Percentiles rank a stretch among this genome's conserved stretches.
Conservation (phyloP, 495 filamentous ascomycete species). For the Cercophora samala region DNA sequence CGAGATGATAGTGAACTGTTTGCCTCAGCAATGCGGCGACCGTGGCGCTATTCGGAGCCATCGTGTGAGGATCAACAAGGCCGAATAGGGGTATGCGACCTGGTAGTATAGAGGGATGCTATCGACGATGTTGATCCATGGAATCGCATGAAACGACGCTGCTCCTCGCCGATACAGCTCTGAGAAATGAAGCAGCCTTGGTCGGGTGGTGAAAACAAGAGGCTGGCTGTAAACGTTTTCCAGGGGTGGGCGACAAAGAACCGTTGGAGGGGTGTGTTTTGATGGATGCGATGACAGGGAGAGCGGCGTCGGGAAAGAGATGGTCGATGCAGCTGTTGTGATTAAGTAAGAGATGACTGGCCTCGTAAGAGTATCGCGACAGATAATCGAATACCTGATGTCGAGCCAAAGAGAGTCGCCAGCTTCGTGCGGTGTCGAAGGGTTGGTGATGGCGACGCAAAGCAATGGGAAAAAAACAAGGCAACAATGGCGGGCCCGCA, state of each 20-base stretch:
- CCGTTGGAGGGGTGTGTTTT: conserved; percentile 16
- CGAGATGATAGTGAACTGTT: conserved; percentile 87
- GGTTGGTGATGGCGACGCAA: conserved; percentile 4
- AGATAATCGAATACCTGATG: conserved; percentile 1
- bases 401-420: conserved; percentile 3
- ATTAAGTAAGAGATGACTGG: conserved; percentile 28
- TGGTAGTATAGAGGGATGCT: conserved; percentile 22
- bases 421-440: conserved; percentile 1
- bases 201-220: conserved; percentile 5
- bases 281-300: conserved; percentile 14
- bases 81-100: conserved; percentile 23
- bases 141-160: conserved; percentile 16
- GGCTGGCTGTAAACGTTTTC: not conserved
- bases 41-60: conserved; percentile 67
- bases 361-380: not conserved
- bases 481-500: conserved; percentile 21
- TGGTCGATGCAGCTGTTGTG: conserved; percentile 35
- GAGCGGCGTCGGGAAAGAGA: conserved; percentile 20
- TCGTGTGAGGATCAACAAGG: conserved; percentile 36
- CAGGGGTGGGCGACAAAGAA: conserved; percentile 5
- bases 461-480: conserved; percentile 22
- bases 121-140: conserved; percentile 32
- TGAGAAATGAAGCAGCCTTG: not conserved
- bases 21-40: conserved; percentile 75
- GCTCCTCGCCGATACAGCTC: not conserved